Percentiles rank a stretch among this genome's conserved stretches.
These are phyloP conservation scores for Ustilago xerochloae DNA, from an alignment of 1,284 basidiomycete species.

Conservation along the genomic window DNA sequence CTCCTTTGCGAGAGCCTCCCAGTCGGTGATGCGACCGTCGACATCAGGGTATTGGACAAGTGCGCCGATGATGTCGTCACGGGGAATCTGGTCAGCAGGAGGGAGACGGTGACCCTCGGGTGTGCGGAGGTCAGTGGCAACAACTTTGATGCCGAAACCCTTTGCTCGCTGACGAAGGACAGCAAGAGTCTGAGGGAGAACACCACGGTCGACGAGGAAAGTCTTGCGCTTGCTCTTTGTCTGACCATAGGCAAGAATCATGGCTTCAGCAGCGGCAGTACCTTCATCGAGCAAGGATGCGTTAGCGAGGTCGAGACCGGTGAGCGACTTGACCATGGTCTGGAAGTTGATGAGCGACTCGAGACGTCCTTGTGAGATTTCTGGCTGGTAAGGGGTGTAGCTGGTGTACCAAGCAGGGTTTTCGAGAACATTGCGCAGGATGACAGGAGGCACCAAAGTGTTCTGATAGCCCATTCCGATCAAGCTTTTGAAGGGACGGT, in stretches of 20 bases:
- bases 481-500: constrained; percentile 87
- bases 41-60: constrained; percentile 84
- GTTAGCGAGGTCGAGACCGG: constrained; percentile 83
- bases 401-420: constrained; percentile 99
- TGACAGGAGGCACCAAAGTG: constrained; percentile 64
- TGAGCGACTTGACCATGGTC: constrained; percentile 94
- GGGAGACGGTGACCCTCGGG: constrained; percentile 56
- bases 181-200: constrained; percentile 66
- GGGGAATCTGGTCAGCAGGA: constrained; percentile 52
- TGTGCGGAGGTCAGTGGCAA: constrained; percentile 54
- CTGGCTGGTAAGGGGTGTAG: constrained; percentile 90
- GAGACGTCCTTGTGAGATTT: constrained; percentile 90
- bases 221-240: constrained; percentile 60
- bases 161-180: constrained; percentile 65
- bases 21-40: constrained; percentile 85
- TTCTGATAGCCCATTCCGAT: constrained; percentile 97
- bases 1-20: constrained; percentile 75
- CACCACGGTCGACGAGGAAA: constrained; percentile 64
- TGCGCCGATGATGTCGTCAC: constrained; percentile 77
- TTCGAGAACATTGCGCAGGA: constrained; percentile 75
- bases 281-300: constrained; percentile 66
- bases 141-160: constrained; percentile 66
- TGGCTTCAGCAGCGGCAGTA: constrained; percentile 67
- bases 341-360: constrained; percentile 98
- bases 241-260: constrained; percentile 62